Evolutionary conservation across 805 yeast species (phyloP), one percentile per base, ranked within the genome.

Genomic region (Candida vaughaniae): DNA sequence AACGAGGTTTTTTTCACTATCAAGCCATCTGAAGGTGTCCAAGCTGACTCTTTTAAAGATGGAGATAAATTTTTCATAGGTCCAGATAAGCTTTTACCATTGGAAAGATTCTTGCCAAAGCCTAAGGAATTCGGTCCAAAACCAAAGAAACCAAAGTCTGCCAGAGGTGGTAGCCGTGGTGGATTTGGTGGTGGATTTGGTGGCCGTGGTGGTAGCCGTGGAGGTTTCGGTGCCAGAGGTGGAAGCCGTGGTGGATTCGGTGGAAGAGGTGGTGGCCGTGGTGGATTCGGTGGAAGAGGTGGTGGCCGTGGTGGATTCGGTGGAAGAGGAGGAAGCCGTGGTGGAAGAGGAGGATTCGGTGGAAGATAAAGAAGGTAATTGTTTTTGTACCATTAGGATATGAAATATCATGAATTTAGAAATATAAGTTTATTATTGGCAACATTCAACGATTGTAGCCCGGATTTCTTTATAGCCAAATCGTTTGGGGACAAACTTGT

Each of bases 1-100:
- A 93, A 93, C 61, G 99, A 93, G 68, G 97, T 93, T n/a, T 91
- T 77, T 61, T 93, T 93, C 77, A 93, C 99, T 25, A 82, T 93
- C 52, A 93, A 93, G 69, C 93, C 97, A 40, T 74, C 85, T 35
- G 99, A 93, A 60, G 99, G 99, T 58, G 93, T 93, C 36, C 93
- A 85, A 62, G 96, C 99, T 38, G 66, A 77, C 25, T 86, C 96
- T 36, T 93, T 93, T 77, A 88, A 88, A 66, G 85, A 79, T 31
- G 99, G 98, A 51, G 99, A 93, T 66, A 90, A 90, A 69, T 91
- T 93, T 62, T 93, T 69, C 72, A 93, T 93, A 66, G 95, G 90
- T 41, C 87, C 95, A 37, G 98, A 93, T 67, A 93, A 93, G 68
- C 75, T 93, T 51, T 78, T 93, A 49, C 99, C 99, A 31, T 69